These are phyloP conservation scores for Nepenthes gracilis DNA, from an alignment of 148 eudicot species.

Conservation along the genomic window DNA sequence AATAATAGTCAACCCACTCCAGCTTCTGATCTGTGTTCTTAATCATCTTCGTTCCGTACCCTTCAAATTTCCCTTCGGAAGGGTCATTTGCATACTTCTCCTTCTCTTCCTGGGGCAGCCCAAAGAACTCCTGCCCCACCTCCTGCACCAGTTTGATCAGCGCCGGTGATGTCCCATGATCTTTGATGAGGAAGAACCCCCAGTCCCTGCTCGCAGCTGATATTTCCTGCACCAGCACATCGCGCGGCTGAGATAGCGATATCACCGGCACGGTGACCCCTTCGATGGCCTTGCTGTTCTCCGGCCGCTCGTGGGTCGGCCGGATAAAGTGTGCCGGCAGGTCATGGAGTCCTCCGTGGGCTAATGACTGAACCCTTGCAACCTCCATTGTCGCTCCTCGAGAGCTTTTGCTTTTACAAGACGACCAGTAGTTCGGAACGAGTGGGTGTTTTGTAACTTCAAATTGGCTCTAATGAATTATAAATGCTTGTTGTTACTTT, in stretches of 20 bases:
- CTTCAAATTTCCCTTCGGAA: conserved; percentile 20
- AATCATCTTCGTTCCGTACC: conserved; percentile 34
- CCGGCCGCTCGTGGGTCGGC: conserved; percentile 25
- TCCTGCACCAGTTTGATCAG: conserved; percentile 17
- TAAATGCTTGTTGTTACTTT: too few relatives aligned
- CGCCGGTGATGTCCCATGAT: conserved; percentile 12
- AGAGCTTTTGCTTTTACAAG: too few relatives aligned
- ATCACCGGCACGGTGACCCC: conserved; percentile 27
- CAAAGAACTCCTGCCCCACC: conserved; percentile 26
- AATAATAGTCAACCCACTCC: conserved; percentile 40
- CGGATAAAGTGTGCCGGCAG: conserved; percentile 31
- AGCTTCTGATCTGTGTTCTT: conserved; percentile 22
- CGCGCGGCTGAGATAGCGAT: conserved; percentile 19
- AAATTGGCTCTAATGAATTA: too few relatives aligned
- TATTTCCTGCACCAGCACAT: conserved; percentile 15
- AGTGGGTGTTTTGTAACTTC: too few relatives aligned
- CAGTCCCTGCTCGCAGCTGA: conserved; percentile 21
- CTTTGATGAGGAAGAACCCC: conserved; percentile 28
- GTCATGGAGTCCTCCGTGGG: conserved; percentile 8
- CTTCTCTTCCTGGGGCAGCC: conserved; percentile 20
- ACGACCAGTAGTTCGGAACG: too few relatives aligned
- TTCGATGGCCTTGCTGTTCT: conserved; percentile 29
- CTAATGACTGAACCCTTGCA: conserved; percentile 25
- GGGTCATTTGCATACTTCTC: conserved; percentile 37
- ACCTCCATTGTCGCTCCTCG: conserved; percentile 12